Conservation (phyloP, 345 rosid genomes). For the Camelina neglecta region DNA sequence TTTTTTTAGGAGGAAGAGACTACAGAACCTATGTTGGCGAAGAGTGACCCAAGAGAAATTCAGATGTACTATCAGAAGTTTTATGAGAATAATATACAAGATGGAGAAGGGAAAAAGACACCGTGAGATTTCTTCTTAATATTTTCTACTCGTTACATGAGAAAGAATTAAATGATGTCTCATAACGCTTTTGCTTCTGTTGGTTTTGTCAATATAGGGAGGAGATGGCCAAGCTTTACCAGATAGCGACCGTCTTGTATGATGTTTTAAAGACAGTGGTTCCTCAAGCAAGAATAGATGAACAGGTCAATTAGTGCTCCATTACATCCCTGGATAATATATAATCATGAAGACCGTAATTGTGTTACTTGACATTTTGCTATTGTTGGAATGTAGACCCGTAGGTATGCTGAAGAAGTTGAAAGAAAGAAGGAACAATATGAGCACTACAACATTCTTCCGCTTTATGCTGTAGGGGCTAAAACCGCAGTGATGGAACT, state of each 20-base stretch:
- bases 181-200: slow-evolving; percentile 25
- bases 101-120: slow-evolving; percentile 60
- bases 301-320: slow-evolving; percentile 54
- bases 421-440: slow-evolving; percentile 60
- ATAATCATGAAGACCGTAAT: slow-evolving; percentile 28
- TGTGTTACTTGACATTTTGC: slow-evolving; percentile 28
- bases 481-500: slow-evolving; percentile 82
- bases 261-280: slow-evolving; percentile 77
- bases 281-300: slow-evolving; percentile 54
- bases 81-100: slow-evolving; percentile 61
- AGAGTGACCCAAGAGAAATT: slow-evolving; percentile 68
- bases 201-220: slow-evolving; percentile 60
- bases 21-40: slow-evolving; percentile 51
- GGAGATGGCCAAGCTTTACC: slow-evolving; percentile 88
- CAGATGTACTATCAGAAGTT: slow-evolving; percentile 69
- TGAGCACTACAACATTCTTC: slow-evolving; percentile 86
- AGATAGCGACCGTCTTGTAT: slow-evolving; percentile 84
- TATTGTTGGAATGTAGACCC: slow-evolving; percentile 54
- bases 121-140: slow-evolving; percentile 64
- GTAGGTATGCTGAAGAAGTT: slow-evolving; percentile 66
- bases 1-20: slow-evolving; percentile 67
- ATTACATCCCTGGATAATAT: slow-evolving; percentile 6
- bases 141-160: neutral
- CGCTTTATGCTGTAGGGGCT: slow-evolving; percentile 65
- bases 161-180: slow-evolving; percentile 13